These are phyloP conservation scores for Mycocentrospora acerina DNA, from an alignment of 2,329 filamentous ascomycete species.

Conservation along the genomic window DNA sequence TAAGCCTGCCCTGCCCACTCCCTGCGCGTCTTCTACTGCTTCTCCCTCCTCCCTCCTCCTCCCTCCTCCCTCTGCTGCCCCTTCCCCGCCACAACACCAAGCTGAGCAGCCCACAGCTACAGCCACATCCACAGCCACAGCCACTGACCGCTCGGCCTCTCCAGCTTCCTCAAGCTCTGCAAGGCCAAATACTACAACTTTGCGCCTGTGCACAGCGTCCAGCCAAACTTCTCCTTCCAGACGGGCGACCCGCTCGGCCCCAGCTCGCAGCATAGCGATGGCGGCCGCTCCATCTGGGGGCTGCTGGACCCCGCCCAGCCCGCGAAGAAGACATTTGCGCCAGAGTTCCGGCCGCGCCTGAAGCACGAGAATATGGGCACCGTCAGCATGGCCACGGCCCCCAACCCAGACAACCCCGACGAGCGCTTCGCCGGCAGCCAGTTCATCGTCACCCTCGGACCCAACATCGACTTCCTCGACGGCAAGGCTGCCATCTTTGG, in stretches of 20 bases:
- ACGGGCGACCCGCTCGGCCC: constrained; percentile 93
- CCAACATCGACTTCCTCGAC: constrained; percentile 86
- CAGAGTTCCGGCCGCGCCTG: constrained; percentile 82
- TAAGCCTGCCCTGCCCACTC: constrained; percentile 52
- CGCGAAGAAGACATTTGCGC: constrained; percentile 73
- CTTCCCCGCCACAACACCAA: constrained; percentile 38
- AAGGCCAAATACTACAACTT: constrained; percentile 99
- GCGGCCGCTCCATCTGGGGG: constrained; percentile 92
- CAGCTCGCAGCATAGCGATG: constrained; percentile 80
- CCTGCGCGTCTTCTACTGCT: constrained; percentile 10
- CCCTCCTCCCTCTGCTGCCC: constrained; percentile 22
- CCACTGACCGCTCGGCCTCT: constrained; percentile 52
- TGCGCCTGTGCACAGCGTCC: constrained; percentile 84
- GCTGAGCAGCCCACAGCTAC: constrained; percentile 53
- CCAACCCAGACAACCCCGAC: constrained; percentile 74
- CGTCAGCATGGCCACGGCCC: constrained; percentile 95
- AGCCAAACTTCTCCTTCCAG: constrained; percentile 95
- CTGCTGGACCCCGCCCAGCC: constrained; percentile 63
- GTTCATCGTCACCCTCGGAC: constrained; percentile 88
- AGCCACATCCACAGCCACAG: constrained; percentile 39
- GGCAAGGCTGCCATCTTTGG: constrained; percentile 95
- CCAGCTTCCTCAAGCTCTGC: constrained; percentile 95
- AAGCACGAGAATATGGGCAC: constrained; percentile 89
- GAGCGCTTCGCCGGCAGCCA: constrained; percentile 83
- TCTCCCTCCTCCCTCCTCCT: constrained; percentile 7